phyloP scores from a whole-genome alignment of 2,329 filamentous ascomycete species.

The Colletotrichum echinochloae region DNA sequence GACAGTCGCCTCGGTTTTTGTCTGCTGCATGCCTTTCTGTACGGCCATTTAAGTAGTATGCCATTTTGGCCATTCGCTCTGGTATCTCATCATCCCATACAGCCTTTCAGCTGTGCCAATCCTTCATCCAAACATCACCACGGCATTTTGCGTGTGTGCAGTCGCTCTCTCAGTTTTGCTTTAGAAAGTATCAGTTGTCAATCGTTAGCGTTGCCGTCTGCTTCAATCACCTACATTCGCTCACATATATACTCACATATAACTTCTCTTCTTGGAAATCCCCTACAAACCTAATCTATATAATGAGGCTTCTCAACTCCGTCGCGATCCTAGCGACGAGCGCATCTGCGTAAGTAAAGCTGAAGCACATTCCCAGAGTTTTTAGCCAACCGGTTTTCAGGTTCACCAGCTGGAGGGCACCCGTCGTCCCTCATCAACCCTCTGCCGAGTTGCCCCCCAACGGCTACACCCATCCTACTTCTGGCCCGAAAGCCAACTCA shows the following conservation, averaged over 20 bases:
- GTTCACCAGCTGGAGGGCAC: slow-evolving; percentile 2
- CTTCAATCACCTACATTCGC: not conserved
- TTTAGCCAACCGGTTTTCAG: not conserved
- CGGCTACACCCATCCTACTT: not conserved
- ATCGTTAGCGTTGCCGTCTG: not conserved
- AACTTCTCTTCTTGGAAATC: not conserved
- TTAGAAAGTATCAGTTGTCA: not conserved
- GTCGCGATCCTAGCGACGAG: not conserved
- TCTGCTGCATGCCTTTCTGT: not conserved
- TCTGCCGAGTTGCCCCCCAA: not conserved
- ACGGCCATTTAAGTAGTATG: not conserved
- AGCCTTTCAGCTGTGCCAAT: not conserved
- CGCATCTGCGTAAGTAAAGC: not conserved
- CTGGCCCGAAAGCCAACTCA: not conserved
- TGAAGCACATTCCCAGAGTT: not conserved
- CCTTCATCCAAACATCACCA: not conserved
- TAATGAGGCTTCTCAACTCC: not conserved
- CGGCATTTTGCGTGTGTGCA: not conserved
- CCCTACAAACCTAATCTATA: not conserved
- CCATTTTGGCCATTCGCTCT: not conserved
- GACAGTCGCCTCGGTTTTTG: not conserved
- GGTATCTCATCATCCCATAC: not conserved
- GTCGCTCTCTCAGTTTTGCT: not conserved
- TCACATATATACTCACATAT: not conserved
- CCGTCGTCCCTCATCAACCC: not conserved